Evolutionary conservation across 148 eudicot species (phyloP).

Genomic region (Silene latifolia): DNA sequence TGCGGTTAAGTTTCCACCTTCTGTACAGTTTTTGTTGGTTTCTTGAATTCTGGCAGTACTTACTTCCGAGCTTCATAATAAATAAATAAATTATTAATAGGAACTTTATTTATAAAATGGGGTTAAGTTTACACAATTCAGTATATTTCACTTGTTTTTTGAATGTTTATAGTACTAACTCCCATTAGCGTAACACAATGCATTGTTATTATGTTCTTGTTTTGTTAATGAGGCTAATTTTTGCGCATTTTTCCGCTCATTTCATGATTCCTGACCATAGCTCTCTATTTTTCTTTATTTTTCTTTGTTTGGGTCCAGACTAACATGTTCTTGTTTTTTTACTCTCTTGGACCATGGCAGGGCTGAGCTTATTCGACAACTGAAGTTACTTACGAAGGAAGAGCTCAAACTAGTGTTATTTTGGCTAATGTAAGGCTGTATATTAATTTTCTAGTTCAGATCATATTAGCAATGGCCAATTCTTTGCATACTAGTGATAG

Average conservation of each 20-base stretch:
- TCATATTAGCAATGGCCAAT: background rate
- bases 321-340: background rate
- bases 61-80: no score
- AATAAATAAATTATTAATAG: no score
- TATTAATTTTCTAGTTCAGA: background rate
- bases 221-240: background rate
- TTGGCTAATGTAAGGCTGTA: background rate
- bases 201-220: background rate
- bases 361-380: background rate
- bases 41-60: no score
- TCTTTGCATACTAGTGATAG: background rate
- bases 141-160: background rate
- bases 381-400: background rate
- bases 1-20: no score
- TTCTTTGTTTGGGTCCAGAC: background rate
- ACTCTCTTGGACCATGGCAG: background rate
- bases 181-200: background rate
- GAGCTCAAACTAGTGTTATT: background rate
- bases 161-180: background rate
- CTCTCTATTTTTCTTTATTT: background rate
- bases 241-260: no score
- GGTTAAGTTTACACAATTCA: no score
- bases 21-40: no score
- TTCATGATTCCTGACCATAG: no score
- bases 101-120: background rate